These are phyloP conservation scores for Kazachstania sp. DNA, from an alignment of 1,139 yeast genomes.

Conservation along the genomic window DNA sequence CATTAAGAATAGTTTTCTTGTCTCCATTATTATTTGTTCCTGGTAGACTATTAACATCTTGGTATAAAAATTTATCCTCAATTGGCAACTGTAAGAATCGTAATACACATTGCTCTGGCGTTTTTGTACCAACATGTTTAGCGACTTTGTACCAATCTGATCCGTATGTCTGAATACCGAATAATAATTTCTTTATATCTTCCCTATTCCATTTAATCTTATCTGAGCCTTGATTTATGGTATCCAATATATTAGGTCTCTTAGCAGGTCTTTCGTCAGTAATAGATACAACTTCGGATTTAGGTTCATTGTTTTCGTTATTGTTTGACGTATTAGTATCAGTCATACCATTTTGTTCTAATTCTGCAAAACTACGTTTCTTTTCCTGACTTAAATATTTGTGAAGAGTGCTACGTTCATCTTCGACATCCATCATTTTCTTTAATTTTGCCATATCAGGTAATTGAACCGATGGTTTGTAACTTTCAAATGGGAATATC, in stretches of 20 bases:
- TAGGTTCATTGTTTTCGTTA: constrained; percentile 6
- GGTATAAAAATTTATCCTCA: constrained; percentile 59
- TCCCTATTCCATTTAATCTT: constrained; percentile 51
- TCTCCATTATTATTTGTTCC: not conserved
- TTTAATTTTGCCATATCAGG: constrained; percentile 52
- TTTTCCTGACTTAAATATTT: constrained; percentile 17
- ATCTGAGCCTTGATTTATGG: constrained; percentile 28
- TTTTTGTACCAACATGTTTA: constrained; percentile 50
- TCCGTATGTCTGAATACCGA: constrained; percentile 50
- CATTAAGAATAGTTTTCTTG: constrained; percentile 3
- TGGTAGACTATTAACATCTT: constrained; percentile 23
- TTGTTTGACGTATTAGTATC: not conserved
- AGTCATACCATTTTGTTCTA: not conserved
- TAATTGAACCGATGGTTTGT: constrained; percentile 44
- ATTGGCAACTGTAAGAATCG: constrained; percentile 75
- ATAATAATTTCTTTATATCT: constrained; percentile 50
- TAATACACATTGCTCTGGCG: constrained; percentile 75
- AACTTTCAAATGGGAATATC: constrained; percentile 83
- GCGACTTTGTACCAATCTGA: constrained; percentile 76
- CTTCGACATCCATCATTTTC: constrained; percentile 36
- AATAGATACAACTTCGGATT: constrained; percentile 1
- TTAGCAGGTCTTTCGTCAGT: constrained; percentile 21
- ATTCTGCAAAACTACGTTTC: constrained; percentile 5
- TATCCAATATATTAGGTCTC: constrained; percentile 36
- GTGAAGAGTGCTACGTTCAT: constrained; percentile 18